These are phyloP conservation scores for Casuarina cunninghamiana DNA, from an alignment of 306 rosid genomes.

Conservation along the genomic window DNA sequence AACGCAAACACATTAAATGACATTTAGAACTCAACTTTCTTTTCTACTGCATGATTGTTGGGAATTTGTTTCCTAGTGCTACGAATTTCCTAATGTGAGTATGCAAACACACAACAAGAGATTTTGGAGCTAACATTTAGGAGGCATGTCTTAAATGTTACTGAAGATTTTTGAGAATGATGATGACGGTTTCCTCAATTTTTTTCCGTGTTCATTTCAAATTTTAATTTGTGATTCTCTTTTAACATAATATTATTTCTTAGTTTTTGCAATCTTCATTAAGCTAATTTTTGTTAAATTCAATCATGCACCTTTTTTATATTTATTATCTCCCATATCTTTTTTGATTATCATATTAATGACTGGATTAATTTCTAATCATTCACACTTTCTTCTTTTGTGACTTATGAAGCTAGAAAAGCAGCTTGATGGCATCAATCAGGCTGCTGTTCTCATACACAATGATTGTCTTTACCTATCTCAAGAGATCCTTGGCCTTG, in stretches of 20 bases:
- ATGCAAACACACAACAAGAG: not conserved
- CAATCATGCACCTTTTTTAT: not conserved
- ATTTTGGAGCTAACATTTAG: not conserved
- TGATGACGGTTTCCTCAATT: not conserved
- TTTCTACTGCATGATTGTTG: not conserved
- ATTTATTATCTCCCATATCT: no score
- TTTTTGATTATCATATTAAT: constrained; percentile 26
- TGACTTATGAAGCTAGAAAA: constrained; percentile 93
- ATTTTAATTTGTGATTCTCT: not conserved
- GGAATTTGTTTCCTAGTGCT: not conserved
- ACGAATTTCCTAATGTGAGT: not conserved
- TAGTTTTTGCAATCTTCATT: not conserved
- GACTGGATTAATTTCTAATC: constrained; percentile 5
- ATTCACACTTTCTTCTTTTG: constrained; percentile 12
- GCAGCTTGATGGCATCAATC: constrained; percentile 88
- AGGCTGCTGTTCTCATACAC: constrained; percentile 81
- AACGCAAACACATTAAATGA: constrained; percentile 20
- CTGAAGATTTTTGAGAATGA: not conserved
- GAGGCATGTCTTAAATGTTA: not conserved
- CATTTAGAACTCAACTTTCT: constrained; percentile 15
- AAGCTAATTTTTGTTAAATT: not conserved
- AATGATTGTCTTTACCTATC: constrained; percentile 90
- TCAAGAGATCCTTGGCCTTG: constrained; percentile 88
- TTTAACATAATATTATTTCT: not conserved
- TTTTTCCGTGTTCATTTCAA: not conserved